These are phyloP conservation scores for Scleroderma bovista DNA, from an alignment of 768 basidiomycete genomes.

Conservation along the genomic window DNA sequence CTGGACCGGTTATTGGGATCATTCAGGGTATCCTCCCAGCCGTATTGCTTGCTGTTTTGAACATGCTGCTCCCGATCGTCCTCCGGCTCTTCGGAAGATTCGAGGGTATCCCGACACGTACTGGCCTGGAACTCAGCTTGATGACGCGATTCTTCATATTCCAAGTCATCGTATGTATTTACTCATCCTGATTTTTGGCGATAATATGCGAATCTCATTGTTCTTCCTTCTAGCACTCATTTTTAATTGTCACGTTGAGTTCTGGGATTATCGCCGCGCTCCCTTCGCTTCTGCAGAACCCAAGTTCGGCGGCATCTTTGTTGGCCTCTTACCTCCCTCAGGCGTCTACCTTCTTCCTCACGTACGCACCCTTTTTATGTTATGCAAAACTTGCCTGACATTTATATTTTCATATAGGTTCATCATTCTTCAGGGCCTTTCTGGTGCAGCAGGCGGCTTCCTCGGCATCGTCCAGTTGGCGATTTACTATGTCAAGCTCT, in stretches of 20 bases:
- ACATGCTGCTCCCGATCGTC: conserved; percentile 84
- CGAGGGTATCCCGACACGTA: conserved; percentile 85
- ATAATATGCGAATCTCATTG: background rate
- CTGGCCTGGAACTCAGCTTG: conserved; percentile 79
- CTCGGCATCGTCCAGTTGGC: conserved; percentile 68
- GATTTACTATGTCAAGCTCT: conserved; percentile 87
- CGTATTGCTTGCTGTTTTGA: conserved; percentile 80
- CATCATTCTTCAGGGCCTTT: conserved; percentile 73
- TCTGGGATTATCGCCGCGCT: conserved; percentile 80
- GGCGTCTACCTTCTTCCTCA: conserved; percentile 88
- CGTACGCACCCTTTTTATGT: conserved; percentile 37
- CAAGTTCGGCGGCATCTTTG: conserved; percentile 58
- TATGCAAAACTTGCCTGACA: background rate
- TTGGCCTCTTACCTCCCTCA: conserved; percentile 76
- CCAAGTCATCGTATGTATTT: conserved; percentile 73
- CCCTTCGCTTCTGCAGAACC: conserved; percentile 56
- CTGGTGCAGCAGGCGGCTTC: conserved; percentile 76
- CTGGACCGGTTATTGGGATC: conserved; percentile 65
- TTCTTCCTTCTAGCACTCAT: conserved; percentile 66
- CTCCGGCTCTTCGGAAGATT: conserved; percentile 75
- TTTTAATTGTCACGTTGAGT: conserved; percentile 82
- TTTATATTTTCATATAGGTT: conserved; percentile 39
- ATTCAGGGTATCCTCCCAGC: conserved; percentile 88
- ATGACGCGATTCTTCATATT: conserved; percentile 93
- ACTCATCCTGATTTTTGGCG: background rate